Percentiles rank a stretch among this genome's conserved stretches.
Conservation (phyloP, 352 stramenopile species). For the Phytophthora meadii region DNA sequence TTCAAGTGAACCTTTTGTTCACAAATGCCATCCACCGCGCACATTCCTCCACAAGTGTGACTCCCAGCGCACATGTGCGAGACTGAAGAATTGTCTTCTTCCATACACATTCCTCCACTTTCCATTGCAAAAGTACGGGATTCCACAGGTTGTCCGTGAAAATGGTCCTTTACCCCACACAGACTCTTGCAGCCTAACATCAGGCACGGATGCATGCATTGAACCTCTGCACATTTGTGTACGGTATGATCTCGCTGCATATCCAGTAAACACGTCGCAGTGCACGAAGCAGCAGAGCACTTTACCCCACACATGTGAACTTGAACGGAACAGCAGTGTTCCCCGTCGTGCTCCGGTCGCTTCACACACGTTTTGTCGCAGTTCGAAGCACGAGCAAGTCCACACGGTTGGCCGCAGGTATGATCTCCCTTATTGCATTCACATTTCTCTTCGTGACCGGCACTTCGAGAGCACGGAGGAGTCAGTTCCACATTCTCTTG, state of each 20-base stretch:
- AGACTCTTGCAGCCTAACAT: slow-evolving; percentile 50
- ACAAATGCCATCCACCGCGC: slow-evolving; percentile 60
- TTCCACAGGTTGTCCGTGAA: slow-evolving; percentile 44
- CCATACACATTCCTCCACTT: slow-evolving; percentile 5
- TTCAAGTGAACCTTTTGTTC: slow-evolving; percentile 68
- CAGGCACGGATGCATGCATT: slow-evolving; percentile 54
- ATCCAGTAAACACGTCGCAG: slow-evolving; percentile 44
- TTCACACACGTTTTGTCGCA: slow-evolving; percentile 54
- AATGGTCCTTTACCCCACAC: slow-evolving; percentile 59
- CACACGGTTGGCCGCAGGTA: slow-evolving; percentile 52
- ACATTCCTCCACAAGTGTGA: slow-evolving; percentile 55
- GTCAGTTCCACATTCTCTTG: not conserved
- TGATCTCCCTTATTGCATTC: slow-evolving; percentile 66
- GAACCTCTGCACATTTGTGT: slow-evolving; percentile 64
- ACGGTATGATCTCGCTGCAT: slow-evolving; percentile 49
- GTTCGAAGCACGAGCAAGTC: slow-evolving; percentile 41
- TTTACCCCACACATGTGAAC: slow-evolving; percentile 57
- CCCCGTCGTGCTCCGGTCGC: slow-evolving; percentile 32
- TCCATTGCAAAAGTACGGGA: slow-evolving; percentile 29
- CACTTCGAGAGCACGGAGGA: slow-evolving; percentile 44
- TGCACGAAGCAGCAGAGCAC: slow-evolving; percentile 51
- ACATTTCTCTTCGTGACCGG: slow-evolving; percentile 63
- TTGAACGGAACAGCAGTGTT: slow-evolving; percentile 60
- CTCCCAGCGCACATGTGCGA: slow-evolving; percentile 55
- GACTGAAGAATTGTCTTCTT: not conserved